A percentile compares a stretch with the other conserved stretches of the same genome.
phyloP scores from a whole-genome alignment of 139 green algal species.

The Picochlorum sp. region DNA sequence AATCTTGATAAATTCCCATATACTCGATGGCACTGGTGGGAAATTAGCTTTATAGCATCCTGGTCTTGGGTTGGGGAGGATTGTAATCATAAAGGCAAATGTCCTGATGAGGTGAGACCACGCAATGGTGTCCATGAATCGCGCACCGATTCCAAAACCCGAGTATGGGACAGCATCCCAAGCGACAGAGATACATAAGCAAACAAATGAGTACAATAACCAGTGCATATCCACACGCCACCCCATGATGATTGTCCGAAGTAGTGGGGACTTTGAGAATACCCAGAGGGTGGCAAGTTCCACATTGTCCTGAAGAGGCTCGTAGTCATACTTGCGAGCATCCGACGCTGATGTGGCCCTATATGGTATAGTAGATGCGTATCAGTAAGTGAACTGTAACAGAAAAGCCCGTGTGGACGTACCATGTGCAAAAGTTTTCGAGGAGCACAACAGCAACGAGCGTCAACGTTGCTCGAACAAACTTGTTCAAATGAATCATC shows the following conservation, averaged over 20 bases:
- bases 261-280: conserved; percentile 13
- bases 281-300: conserved; percentile 29
- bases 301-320: conserved; percentile 67
- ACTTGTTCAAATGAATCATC: conserved; percentile 29
- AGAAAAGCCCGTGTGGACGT: neutral
- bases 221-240: conserved; percentile 44
- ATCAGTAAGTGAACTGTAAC: neutral
- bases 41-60: conserved; percentile 64
- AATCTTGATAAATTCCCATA: conserved; percentile 36
- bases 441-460: conserved; percentile 47
- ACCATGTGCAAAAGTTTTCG: conserved; percentile 55
- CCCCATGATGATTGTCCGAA: conserved; percentile 8
- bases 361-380: conserved; percentile 16
- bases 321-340: conserved; percentile 48
- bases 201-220: conserved; percentile 51
- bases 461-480: conserved; percentile 37
- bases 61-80: conserved; percentile 64
- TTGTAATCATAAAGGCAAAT: conserved; percentile 66
- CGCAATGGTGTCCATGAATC: conserved; percentile 52
- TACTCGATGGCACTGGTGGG: conserved; percentile 41
- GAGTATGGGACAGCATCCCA: conserved; percentile 68
- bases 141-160: conserved; percentile 65
- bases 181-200: conserved; percentile 46
- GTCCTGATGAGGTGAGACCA: conserved; percentile 46
- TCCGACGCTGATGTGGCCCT: conserved; percentile 57